phyloP scores from a whole-genome alignment of 495 filamentous ascomycete genomes.

The Platismatia glauca region DNA sequence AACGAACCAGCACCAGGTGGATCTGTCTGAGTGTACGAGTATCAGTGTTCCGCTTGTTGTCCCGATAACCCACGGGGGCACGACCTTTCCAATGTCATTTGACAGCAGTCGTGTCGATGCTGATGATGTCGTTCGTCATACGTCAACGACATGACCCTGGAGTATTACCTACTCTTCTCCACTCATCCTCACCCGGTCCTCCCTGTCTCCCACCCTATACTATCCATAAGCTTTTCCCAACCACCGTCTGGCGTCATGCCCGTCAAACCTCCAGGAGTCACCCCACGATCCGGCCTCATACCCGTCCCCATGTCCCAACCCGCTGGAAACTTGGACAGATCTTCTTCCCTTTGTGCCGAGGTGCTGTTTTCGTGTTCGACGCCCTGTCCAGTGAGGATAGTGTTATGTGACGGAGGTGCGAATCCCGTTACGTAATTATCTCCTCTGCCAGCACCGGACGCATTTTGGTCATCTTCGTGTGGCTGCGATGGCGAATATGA shows the following conservation, averaged over 20 bases:
- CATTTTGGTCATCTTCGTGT: neutral
- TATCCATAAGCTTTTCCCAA: constrained; percentile 23
- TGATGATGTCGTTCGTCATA: neutral
- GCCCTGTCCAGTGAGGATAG: neutral
- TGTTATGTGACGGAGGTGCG: neutral
- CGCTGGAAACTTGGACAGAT: constrained; percentile 15
- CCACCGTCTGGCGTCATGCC: constrained; percentile 20
- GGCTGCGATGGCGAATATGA: constrained; percentile 17
- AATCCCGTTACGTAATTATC: neutral
- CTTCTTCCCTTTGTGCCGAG: neutral
- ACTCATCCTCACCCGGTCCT: neutral
- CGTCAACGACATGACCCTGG: neutral
- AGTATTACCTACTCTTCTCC: neutral
- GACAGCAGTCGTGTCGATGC: neutral
- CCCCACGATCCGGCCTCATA: neutral
- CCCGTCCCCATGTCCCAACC: constrained; percentile 12
- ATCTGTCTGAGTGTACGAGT: neutral
- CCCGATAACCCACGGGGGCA: too few species aligned
- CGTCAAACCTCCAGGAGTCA: constrained; percentile 9
- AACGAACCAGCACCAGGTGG: neutral
- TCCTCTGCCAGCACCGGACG: constrained; percentile 1
- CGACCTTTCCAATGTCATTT: neutral
- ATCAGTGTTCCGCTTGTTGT: neutral
- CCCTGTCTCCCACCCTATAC: constrained; percentile 13
- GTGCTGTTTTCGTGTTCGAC: neutral